Evolutionary conservation across 208 protist species (phyloP).

Genomic region (Leishmania major): DNA sequence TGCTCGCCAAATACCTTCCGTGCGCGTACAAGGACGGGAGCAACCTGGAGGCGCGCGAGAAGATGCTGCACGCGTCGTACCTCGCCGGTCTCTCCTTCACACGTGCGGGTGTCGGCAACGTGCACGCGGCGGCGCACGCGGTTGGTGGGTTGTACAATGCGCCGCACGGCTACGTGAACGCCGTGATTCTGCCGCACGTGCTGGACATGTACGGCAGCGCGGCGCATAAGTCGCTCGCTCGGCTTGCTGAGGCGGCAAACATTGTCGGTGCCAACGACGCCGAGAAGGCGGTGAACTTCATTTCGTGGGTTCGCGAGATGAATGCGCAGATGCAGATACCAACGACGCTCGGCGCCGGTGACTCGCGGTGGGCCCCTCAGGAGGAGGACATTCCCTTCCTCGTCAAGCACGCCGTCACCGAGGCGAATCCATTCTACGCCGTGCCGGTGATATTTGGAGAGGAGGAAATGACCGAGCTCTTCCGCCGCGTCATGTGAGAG

Average conservation of each 20-base stretch:
- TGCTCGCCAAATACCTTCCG: constrained; percentile 62
- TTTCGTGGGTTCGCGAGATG: constrained; percentile 47
- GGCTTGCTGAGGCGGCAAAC: constrained; percentile 36
- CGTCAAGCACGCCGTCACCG: constrained; percentile 39
- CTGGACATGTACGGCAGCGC: constrained; percentile 57
- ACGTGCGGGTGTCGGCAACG: constrained; percentile 85
- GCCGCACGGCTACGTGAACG: constrained; percentile 86
- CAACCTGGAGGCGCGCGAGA: constrained; percentile 54
- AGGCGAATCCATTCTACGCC: constrained; percentile 67
- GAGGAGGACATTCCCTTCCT: constrained; percentile 49
- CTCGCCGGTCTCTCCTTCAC: constrained; percentile 88
- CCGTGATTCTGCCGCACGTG: constrained; percentile 72
- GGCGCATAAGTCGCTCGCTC: constrained; percentile 39
- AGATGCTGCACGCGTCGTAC: constrained; percentile 78
- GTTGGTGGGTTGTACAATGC: constrained; percentile 77
- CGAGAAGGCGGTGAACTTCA: constrained; percentile 53
- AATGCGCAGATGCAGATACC: constrained; percentile 55
- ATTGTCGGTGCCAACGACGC: constrained; percentile 30
- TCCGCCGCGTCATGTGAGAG: constrained; percentile 27
- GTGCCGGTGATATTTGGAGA: constrained; percentile 65
- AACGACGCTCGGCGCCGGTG: constrained; percentile 29
- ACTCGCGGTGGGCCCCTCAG: constrained; percentile 34
- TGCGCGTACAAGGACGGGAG: constrained; percentile 49
- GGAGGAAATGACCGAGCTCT: constrained; percentile 45
- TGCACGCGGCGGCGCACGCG: constrained; percentile 81